Base-by-base conservation (phyloP, 495 filamentous ascomycete species). In the Usnea hakonensis region DNA sequence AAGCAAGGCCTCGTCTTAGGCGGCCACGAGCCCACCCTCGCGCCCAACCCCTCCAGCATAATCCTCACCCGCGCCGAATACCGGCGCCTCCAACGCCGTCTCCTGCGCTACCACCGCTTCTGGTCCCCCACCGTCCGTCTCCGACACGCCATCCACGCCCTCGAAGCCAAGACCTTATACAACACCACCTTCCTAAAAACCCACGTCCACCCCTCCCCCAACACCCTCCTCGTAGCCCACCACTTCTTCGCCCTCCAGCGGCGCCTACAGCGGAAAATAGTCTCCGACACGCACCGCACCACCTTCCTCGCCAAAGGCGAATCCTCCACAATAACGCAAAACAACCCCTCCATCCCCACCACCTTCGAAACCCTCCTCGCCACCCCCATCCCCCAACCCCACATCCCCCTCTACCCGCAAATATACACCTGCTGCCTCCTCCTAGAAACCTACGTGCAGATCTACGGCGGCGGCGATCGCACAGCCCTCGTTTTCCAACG, bases 391-490 rank as follows among this genome's bases (percentile, higher is more conserved):
- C 33, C 50, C 19, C 52, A 62, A 26, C 26, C 14, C 16, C 37
- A 37, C 21, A 23, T 62, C 10, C 37, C 60, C 11, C 26, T 62
- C 21, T 57, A 26, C 2, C 60, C 35, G 23, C 60, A 55, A 14
- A 62, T 62, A n/a, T 52, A 62, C 26, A 35, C 33, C n/a, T 62
- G 60, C 10, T 62, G 53, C 36, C 60, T 62, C 41, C 26, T 62
- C 0, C 56, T 56, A 52, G 53, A 57, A 23, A 19, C 40, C 2
- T 62, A 62, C 23, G 60, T 62, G 5, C 0, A 11, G 8, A 17
- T 62, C 50, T 62, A 62, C 33, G 60, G 60, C 9, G 26, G 28
- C 0, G 48, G 60, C 37, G 53, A 57, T 21, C 30, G 60, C 19
- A 46, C 17, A 2, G 57, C 32, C 7, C 53, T 62, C 14, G 52